These are phyloP conservation scores for Nissolia schottii DNA, from an alignment of 306 rosid species.

Conservation along the genomic window DNA sequence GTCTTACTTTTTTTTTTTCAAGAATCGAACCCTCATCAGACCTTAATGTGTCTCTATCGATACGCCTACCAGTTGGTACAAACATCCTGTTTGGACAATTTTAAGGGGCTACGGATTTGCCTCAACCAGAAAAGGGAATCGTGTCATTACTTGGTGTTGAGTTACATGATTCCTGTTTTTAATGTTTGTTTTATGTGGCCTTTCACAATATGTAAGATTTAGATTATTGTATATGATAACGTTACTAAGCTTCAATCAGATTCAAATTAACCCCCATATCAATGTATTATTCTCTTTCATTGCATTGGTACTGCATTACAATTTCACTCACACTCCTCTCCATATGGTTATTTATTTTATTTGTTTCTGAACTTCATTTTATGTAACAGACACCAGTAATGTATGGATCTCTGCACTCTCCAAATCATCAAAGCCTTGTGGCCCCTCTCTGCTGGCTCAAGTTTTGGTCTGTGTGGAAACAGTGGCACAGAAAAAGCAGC, in stretches of 20 bases:
- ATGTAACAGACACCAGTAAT: not conserved
- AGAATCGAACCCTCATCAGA: no score
- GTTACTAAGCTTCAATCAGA: not conserved
- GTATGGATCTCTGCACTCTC: conserved; percentile 5
- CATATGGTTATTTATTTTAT: not conserved
- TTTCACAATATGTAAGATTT: not conserved
- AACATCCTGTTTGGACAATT: no score
- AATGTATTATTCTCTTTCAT: not conserved
- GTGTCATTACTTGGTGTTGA: not conserved
- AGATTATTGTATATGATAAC: not conserved
- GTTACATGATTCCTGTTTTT: not conserved
- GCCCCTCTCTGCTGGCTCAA: conserved; percentile 1
- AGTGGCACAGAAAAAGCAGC: not conserved
- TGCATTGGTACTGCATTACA: not conserved
- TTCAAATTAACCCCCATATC: not conserved
- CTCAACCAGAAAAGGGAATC: not conserved
- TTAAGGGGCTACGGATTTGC: no score
- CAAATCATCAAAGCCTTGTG: conserved; percentile 11
- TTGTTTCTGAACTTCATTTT: not conserved
- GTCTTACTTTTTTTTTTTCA: no score
- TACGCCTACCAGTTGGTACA: no score
- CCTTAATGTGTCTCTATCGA: no score
- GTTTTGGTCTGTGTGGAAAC: not conserved
- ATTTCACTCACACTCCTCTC: not conserved
- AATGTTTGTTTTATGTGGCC: not conserved